Conservation (phyloP, 1,139 yeast species). For the Debaryomyces subglobosus region DNA sequence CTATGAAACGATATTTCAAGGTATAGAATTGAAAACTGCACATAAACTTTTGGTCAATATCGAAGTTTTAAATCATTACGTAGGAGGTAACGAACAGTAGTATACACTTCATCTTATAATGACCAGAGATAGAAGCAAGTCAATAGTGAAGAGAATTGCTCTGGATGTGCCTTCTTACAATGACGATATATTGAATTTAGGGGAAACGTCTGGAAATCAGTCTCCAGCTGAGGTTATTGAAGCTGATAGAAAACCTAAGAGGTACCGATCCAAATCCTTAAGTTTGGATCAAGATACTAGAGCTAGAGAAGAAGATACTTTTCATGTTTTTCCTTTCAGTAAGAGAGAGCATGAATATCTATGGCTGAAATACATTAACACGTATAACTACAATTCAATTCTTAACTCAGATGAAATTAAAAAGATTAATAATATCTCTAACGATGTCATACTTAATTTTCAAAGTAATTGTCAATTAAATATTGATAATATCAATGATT, state of each 20-base stretch:
- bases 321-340: constrained; percentile 40
- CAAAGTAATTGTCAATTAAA: constrained; percentile 42
- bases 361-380: constrained; percentile 35
- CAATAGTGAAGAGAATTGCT: constrained; percentile 52
- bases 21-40: background rate
- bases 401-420: constrained; percentile 36
- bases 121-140: constrained; percentile 50
- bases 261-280: constrained; percentile 2
- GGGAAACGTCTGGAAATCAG: constrained; percentile 10
- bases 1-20: background rate
- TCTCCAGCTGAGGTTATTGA: background rate
- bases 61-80: background rate
- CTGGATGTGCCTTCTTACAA: constrained; percentile 37
- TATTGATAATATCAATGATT: constrained; percentile 32
- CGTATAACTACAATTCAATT: constrained; percentile 42
- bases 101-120: constrained; percentile 16
- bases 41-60: constrained; percentile 1
- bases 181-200: constrained; percentile 21
- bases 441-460: constrained; percentile 41
- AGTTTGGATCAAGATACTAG: background rate
- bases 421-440: constrained; percentile 32
- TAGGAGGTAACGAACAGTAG: background rate
- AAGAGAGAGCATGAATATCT: constrained; percentile 33
- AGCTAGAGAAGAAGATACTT: background rate
- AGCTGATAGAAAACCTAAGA: background rate